Percentiles rank a stretch among this genome's conserved stretches.
Conservation (phyloP, 495 filamentous ascomycete species). For the Penicillium steckii region DNA sequence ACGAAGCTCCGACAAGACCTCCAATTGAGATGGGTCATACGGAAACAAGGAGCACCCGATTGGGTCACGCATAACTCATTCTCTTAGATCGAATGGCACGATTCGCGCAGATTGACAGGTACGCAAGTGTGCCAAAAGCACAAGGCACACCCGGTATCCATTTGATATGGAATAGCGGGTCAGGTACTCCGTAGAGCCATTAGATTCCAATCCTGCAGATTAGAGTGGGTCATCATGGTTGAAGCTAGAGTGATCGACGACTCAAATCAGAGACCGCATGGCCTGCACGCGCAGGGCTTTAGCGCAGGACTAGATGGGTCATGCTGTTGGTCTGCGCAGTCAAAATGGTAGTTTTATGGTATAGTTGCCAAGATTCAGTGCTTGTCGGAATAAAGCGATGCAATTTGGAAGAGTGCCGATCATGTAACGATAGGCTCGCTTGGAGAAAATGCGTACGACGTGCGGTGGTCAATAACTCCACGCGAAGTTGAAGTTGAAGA, state of each 20-base stretch:
- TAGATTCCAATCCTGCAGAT: background rate
- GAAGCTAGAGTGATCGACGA: background rate
- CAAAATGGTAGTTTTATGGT: background rate
- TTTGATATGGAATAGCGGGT: background rate
- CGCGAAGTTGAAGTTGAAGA: background rate
- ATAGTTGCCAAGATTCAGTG: constrained; percentile 1
- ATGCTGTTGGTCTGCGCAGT: constrained; percentile 1
- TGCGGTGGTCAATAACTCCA: background rate
- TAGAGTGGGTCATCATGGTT: background rate
- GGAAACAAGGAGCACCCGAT: constrained; percentile 4
- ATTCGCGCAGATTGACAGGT: constrained; percentile 9
- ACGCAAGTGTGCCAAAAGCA: background rate
- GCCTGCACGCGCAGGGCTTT: constrained; percentile 2
- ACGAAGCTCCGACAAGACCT: background rate
- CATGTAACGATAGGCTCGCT: constrained; percentile 6
- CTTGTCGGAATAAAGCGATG: background rate
- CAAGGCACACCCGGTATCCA: background rate
- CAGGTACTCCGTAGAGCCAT: background rate
- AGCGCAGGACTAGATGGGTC: too few species aligned
- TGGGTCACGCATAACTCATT: background rate
- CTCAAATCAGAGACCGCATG: constrained; percentile 5
- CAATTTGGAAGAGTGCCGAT: background rate
- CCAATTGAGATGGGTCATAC: background rate
- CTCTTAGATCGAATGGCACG: background rate
- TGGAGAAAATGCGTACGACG: background rate